phyloP scores from a whole-genome alignment of 2,329 filamentous ascomycete genomes.

The Pseudocercospora crystallina region DNA sequence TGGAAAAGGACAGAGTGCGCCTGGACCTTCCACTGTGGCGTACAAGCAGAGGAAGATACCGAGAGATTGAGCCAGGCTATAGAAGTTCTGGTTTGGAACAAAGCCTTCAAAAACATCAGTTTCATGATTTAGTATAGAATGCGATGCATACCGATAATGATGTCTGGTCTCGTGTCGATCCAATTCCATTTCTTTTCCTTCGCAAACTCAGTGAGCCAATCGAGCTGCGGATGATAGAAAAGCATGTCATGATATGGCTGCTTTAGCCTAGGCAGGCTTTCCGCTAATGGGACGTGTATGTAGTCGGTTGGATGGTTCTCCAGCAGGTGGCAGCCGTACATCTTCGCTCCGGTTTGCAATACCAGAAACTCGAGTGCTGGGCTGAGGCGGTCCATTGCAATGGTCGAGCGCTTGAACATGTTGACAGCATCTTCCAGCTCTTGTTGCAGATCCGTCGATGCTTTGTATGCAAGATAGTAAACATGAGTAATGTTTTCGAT shows the following conservation, averaged over 20 bases:
- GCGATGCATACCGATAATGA: constrained; percentile 11
- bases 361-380: constrained; percentile 41
- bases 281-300: constrained; percentile 34
- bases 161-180: constrained; percentile 39
- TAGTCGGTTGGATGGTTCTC: constrained; percentile 41
- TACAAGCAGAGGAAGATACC: constrained; percentile 38
- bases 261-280: constrained; percentile 33
- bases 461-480: constrained; percentile 47
- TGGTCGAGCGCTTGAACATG: constrained; percentile 44
- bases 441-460: constrained; percentile 39
- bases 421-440: constrained; percentile 42
- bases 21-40: constrained; percentile 36
- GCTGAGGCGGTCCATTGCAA: constrained; percentile 38
- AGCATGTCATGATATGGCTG: constrained; percentile 32
- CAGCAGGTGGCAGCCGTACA: constrained; percentile 46
- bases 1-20: constrained; percentile 37
- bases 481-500: constrained; percentile 45
- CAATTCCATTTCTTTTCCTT: constrained; percentile 38
- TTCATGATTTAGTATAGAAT: constrained; percentile 27
- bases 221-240: constrained; percentile 41
- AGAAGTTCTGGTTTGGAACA: constrained; percentile 39
- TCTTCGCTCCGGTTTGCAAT: constrained; percentile 38
- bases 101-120: constrained; percentile 26
- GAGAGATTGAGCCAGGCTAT: constrained; percentile 33
- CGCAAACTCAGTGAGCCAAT: constrained; percentile 35